These are phyloP conservation scores for Mimosa bimucronata DNA, from an alignment of 306 rosid species.

Conservation along the genomic window DNA sequence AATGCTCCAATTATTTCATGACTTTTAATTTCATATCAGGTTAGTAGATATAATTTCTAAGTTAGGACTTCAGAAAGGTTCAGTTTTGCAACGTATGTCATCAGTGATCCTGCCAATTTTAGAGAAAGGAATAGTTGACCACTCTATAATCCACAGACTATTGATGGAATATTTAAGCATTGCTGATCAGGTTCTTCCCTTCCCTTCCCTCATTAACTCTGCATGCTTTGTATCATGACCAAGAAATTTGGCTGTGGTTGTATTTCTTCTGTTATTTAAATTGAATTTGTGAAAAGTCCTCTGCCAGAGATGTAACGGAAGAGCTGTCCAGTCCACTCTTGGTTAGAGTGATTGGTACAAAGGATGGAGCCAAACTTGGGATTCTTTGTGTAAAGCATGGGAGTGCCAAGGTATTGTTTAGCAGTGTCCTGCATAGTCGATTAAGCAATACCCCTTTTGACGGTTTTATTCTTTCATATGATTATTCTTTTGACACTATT, in stretches of 20 bases:
- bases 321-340: conserved; percentile 83
- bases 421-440: conserved; percentile 26
- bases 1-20: conserved; percentile 12
- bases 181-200: conserved; percentile 75
- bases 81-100: conserved; percentile 80
- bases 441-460: conserved; percentile 17
- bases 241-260: conserved; percentile 21
- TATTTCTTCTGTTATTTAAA: conserved; percentile 42
- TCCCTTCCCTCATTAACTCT: conserved; percentile 2
- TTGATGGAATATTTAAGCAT: conserved; percentile 76
- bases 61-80: conserved; percentile 72
- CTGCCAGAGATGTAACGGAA: conserved; percentile 80
- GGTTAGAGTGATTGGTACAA: conserved; percentile 79
- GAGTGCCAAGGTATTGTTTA: conserved; percentile 73
- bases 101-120: conserved; percentile 86
- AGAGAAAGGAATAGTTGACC: conserved; percentile 96
- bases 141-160: conserved; percentile 83
- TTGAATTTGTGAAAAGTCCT: conserved; percentile 60
- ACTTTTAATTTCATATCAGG: conserved; percentile 51
- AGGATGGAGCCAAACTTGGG: conserved; percentile 88
- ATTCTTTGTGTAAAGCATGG: conserved; percentile 88
- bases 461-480: conserved; percentile 34
- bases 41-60: conserved; percentile 75
- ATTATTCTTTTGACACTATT: conserved; percentile 37
- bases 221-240: conserved; percentile 25